Base-by-base conservation (phyloP, 2,329 filamentous ascomycete species). In the Podosphaera fusca region DNA sequence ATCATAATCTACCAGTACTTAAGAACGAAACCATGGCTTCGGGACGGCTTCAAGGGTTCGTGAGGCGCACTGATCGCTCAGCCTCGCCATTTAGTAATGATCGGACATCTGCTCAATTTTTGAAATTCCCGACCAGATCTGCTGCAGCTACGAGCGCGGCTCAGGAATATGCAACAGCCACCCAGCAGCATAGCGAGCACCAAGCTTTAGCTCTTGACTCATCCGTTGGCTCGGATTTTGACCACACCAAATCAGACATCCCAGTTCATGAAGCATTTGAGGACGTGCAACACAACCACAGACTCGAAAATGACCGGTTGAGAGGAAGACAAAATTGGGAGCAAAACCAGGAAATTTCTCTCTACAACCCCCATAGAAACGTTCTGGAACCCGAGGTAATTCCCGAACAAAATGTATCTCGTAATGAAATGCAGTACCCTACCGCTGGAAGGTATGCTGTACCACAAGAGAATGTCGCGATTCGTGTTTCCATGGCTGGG, bases 171-270 rank as follows among this genome's bases (percentile, higher is more conserved):
- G 10, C 34, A 42, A 8, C 38, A 42, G 38, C 38, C 3, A 42
- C 38, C 10, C 38, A 42, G n/a, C 38, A 42, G n/a, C 38, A 42
- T 12, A 42, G 4, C 5, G 38, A 38, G n/a, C 35, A 36, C 21
- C 51, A 35, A 38, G 31, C 31, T 5, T 29, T n/a, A 30, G 51
- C 31, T 14, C 31, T 56, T 12, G 55, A 56, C 14, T 47, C 45
- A 7, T 36, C 45, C 1, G 34, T 56, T 10, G 34, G 47, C 55
- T 56, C 55, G 36, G 55, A 56, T 31, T 56, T 56, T 29, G 55
- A 56, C 38, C 45, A 50, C 6, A 56, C 55, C 38, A 56, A 36
- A 12, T 49, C 55, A 7, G 55, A 56, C n/a, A 33, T 33, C 10
- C 14, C 21, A 10, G 30, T 31, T 10, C 8, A 35, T n/a, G 34